phyloP scores from a whole-genome alignment of 139 green algal species.

The Chlorella sp. region DNA sequence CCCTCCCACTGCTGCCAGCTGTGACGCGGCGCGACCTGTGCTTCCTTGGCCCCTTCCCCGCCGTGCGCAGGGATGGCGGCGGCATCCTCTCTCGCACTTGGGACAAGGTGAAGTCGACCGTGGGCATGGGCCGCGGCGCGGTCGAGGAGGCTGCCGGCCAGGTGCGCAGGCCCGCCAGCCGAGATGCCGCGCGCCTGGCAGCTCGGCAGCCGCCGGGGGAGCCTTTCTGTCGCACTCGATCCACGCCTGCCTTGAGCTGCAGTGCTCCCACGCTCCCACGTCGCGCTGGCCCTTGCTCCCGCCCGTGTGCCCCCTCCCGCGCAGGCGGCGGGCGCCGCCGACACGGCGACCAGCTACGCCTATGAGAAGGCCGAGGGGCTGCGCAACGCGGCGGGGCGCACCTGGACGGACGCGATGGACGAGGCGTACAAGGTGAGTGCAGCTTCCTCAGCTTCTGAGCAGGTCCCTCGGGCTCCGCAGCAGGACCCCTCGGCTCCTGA shows the following conservation, averaged over 20 bases:
- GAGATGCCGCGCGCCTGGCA: too few relatives aligned
- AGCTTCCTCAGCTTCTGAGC: too few relatives aligned
- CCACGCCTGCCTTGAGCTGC: too few relatives aligned
- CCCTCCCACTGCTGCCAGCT: too few relatives aligned
- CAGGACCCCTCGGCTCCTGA: too few relatives aligned
- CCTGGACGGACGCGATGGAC: constrained; percentile 31
- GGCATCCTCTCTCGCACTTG: constrained; percentile 10
- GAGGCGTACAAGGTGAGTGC: constrained; percentile 3
- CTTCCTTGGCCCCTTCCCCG: not conserved
- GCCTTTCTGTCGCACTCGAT: too few relatives aligned
- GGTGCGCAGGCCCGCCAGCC: not conserved
- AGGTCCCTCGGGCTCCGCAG: not conserved
- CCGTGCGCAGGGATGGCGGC: constrained; percentile 10
- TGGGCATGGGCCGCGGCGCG: not conserved
- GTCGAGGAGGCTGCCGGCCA: not conserved
- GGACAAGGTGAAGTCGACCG: constrained; percentile 1
- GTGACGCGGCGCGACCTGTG: not conserved
- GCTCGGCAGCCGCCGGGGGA: too few relatives aligned
- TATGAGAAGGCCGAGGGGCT: constrained; percentile 27
- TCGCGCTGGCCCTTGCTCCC: too few relatives aligned
- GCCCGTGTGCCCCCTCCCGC: too few relatives aligned
- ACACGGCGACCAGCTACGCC: not conserved
- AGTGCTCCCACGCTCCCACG: too few relatives aligned
- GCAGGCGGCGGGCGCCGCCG: not conserved
- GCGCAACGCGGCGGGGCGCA: constrained; percentile 31